Percentiles rank a stretch among this genome's conserved stretches.
Conservation (phyloP, 345 rosid genomes). For the Angophora floribunda region DNA sequence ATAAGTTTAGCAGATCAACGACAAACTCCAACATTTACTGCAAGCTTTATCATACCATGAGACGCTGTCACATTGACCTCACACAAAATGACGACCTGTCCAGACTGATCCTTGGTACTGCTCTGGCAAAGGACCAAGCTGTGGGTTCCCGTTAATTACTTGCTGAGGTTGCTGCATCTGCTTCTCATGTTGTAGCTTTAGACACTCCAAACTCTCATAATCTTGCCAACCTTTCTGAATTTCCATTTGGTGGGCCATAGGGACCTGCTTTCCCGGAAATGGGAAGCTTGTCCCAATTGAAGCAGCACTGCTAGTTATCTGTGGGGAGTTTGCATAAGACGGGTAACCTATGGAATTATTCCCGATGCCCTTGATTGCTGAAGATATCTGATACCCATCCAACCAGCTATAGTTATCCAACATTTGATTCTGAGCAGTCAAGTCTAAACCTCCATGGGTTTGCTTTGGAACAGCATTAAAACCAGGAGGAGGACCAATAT, state of each 20-base stretch:
- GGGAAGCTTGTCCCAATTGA: conserved; percentile 58
- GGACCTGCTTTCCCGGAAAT: conserved; percentile 76
- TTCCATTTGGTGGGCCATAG: conserved; percentile 37
- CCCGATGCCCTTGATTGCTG: conserved; percentile 32
- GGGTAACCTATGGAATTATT: conserved; percentile 20
- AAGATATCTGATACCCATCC: conserved; percentile 80
- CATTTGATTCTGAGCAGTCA: neutral
- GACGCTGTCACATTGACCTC: conserved; percentile 41
- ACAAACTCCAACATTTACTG: neutral
- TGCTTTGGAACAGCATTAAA: conserved; percentile 63
- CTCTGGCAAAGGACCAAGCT: conserved; percentile 52
- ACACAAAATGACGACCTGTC: conserved; percentile 76
- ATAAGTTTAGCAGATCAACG: neutral
- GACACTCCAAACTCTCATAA: conserved; percentile 29
- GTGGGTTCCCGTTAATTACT: conserved; percentile 41
- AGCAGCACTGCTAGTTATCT: conserved; percentile 35
- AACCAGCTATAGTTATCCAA: conserved; percentile 95
- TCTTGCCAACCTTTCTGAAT: conserved; percentile 45
- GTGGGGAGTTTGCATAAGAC: conserved; percentile 40
- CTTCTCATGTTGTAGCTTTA: conserved; percentile 36
- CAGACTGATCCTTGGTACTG: conserved; percentile 78
- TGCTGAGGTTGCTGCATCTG: conserved; percentile 33
- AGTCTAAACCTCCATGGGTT: conserved; percentile 10
- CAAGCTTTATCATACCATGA: conserved; percentile 24
- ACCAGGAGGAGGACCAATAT: conserved; percentile 95